Evolutionary conservation across 495 filamentous ascomycete genomes (phyloP).

Genomic region (Hyaloscypha variabilis): DNA sequence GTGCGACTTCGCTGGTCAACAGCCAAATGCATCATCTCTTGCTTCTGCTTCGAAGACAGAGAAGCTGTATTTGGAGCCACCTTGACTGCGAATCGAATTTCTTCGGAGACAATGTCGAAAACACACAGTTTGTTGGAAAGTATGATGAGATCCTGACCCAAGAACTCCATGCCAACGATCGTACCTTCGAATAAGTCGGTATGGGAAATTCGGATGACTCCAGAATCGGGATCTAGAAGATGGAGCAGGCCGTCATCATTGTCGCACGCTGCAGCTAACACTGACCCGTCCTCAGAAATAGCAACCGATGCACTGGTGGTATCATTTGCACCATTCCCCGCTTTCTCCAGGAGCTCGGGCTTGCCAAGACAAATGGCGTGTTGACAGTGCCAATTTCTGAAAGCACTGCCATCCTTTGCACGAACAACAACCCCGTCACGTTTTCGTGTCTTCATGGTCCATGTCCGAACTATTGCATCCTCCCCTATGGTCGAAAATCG

Average conservation of each 20-base stretch:
- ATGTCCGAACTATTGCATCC: slow-evolving; percentile 76
- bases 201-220: slow-evolving; percentile 53
- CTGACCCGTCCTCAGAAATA: slow-evolving; percentile 87
- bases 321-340: slow-evolving; percentile 17
- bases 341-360: slow-evolving; percentile 37
- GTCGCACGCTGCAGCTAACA: slow-evolving; percentile 64
- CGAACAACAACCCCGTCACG: slow-evolving; percentile 63
- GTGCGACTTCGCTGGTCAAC: slow-evolving; percentile 55
- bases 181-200: slow-evolving; percentile 56
- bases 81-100: slow-evolving; percentile 50
- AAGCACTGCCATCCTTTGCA: slow-evolving; percentile 49
- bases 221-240: slow-evolving; percentile 62
- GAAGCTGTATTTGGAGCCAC: slow-evolving; percentile 38
- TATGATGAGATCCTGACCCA: slow-evolving; percentile 62
- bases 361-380: slow-evolving; percentile 57
- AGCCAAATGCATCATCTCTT: slow-evolving; percentile 57
- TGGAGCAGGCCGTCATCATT: slow-evolving; percentile 52
- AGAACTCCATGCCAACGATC: slow-evolving; percentile 57
- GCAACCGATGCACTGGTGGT: slow-evolving; percentile 55
- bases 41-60: slow-evolving; percentile 37
- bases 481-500: slow-evolving; percentile 84
- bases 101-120: slow-evolving; percentile 67
- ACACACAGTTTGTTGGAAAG: slow-evolving; percentile 64
- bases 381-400: slow-evolving; percentile 75
- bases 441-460: slow-evolving; percentile 68